phyloP scores from a whole-genome alignment of 345 rosid species.

The Brassica rapa region DNA sequence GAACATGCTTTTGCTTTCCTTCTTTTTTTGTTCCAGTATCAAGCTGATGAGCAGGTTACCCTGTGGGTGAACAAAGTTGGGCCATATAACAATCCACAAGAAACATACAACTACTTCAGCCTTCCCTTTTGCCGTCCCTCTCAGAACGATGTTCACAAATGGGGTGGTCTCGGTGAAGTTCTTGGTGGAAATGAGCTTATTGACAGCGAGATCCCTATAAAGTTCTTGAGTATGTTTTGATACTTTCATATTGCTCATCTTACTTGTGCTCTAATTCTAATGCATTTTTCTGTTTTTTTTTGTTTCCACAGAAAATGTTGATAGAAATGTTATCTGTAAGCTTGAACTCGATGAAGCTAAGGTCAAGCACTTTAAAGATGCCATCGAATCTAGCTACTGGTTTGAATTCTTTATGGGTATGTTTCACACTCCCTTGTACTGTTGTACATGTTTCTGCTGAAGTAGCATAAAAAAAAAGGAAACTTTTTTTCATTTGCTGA shows the following conservation, averaged over 20 bases:
- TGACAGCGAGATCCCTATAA: slow-evolving; percentile 82
- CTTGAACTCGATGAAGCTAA: slow-evolving; percentile 65
- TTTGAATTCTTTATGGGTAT: slow-evolving; percentile 81
- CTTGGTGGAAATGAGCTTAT: slow-evolving; percentile 99
- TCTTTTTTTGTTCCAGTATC: slow-evolving; percentile 63
- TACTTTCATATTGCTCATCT: too few species aligned
- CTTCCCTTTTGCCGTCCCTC: slow-evolving; percentile 91
- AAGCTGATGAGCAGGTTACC: slow-evolving; percentile 73
- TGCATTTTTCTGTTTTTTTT: neutral
- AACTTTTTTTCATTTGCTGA: neutral
- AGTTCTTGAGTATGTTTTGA: slow-evolving; percentile 69
- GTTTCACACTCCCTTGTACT: slow-evolving; percentile 12
- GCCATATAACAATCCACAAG: slow-evolving; percentile 98
- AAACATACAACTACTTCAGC: slow-evolving; percentile 96
- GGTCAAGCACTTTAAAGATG: slow-evolving; percentile 83
- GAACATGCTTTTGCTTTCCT: slow-evolving; percentile 21
- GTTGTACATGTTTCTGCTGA: slow-evolving; percentile 3
- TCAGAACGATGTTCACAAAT: slow-evolving; percentile 73
- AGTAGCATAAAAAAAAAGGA: neutral
- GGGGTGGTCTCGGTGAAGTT: slow-evolving; percentile 99
- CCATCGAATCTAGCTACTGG: slow-evolving; percentile 88
- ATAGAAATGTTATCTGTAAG: slow-evolving; percentile 57
- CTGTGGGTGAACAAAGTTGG: slow-evolving; percentile 99
- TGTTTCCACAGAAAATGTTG: slow-evolving; percentile 57
- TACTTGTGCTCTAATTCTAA: neutral